phyloP scores from a whole-genome alignment of 371 early-diverging fungal genomes.

The Mortierella sp. region DNA sequence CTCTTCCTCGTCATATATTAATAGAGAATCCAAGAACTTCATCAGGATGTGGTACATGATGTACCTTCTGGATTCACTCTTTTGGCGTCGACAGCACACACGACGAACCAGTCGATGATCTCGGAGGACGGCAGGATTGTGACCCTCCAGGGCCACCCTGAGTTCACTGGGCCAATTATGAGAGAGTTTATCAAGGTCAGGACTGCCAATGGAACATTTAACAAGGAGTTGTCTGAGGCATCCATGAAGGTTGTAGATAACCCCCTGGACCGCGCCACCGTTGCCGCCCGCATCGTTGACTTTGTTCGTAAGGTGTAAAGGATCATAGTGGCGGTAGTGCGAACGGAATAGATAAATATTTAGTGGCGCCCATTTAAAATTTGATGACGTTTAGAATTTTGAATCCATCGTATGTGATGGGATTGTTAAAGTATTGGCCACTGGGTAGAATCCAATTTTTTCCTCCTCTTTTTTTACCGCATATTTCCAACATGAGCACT shows the following conservation, averaged over 20 bases:
- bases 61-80: conserved; percentile 38
- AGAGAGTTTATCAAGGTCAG: conserved; percentile 63
- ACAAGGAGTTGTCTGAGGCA: conserved; percentile 52
- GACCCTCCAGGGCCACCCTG: conserved; percentile 90
- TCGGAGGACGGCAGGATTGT: conserved; percentile 69
- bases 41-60: conserved; percentile 60
- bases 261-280: conserved; percentile 44
- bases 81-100: conserved; percentile 32
- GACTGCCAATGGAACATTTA: conserved; percentile 59
- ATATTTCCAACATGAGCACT: conserved; percentile 60
- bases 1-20: neutral
- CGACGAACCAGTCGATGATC: conserved; percentile 65
- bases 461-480: conserved; percentile 58
- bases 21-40: conserved; percentile 75
- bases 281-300: conserved; percentile 36
- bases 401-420: conserved; percentile 12
- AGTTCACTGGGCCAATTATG: conserved; percentile 70
- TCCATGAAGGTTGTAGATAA: conserved; percentile 39
- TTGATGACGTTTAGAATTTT: conserved; percentile 16
- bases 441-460: conserved; percentile 30
- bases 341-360: neutral
- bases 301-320: conserved; percentile 6
- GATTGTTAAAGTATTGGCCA: conserved; percentile 22
- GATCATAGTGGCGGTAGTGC: no score
- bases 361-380: neutral